These are phyloP conservation scores for Fusarium sterilihyphosum DNA, from an alignment of 2,329 filamentous ascomycete genomes.

Conservation along the genomic window DNA sequence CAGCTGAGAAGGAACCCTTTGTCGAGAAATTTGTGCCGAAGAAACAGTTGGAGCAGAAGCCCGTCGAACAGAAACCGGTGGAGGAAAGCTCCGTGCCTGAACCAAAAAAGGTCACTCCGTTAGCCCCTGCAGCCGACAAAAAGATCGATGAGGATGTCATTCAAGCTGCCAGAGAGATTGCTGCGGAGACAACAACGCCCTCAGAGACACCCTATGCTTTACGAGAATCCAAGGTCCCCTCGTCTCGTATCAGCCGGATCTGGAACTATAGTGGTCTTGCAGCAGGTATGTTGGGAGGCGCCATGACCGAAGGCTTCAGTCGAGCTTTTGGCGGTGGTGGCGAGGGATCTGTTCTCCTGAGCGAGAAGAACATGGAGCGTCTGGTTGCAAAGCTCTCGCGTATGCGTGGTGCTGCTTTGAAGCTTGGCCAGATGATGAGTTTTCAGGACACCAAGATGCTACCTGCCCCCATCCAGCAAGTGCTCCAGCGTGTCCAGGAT, in stretches of 20 bases:
- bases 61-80: neutral
- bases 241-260: slow-evolving; percentile 84
- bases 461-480: slow-evolving; percentile 84
- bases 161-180: slow-evolving; percentile 43
- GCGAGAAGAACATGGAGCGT: slow-evolving; percentile 89
- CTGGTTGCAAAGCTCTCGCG: slow-evolving; percentile 91
- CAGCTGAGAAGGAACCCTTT: neutral
- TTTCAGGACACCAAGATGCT: slow-evolving; percentile 98
- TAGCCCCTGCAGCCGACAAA: neutral
- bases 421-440: slow-evolving; percentile 97
- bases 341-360: slow-evolving; percentile 84
- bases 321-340: slow-evolving; percentile 76
- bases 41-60: neutral
- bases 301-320: slow-evolving; percentile 84
- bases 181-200: slow-evolving; percentile 18
- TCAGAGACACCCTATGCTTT: slow-evolving; percentile 68
- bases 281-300: slow-evolving; percentile 94
- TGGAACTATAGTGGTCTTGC: slow-evolving; percentile 97
- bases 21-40: neutral
- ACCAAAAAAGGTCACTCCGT: neutral
- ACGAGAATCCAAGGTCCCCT: slow-evolving; percentile 88
- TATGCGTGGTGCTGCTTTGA: slow-evolving; percentile 97
- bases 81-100: neutral
- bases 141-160: slow-evolving; percentile 28
- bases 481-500: slow-evolving; percentile 94